Base-by-base conservation (phyloP, 78 protist genomes). In the Trichosphaerium sp. region DNA sequence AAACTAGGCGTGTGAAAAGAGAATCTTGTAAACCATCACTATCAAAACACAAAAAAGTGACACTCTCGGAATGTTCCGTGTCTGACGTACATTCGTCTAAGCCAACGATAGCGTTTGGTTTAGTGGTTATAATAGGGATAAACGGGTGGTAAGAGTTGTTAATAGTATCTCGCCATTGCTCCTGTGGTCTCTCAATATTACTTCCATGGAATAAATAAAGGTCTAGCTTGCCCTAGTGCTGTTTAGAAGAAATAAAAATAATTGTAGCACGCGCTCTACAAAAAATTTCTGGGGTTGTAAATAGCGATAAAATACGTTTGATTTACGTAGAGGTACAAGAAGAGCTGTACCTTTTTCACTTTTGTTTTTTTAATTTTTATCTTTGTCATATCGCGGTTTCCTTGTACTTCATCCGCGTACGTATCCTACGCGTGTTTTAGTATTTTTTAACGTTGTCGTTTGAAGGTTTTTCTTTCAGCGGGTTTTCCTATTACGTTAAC, bases 111-210 rank as follows among this genome's bases (percentile, higher is more conserved):
- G 76, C 43, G 74, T 87, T 83, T 23, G 87, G 91, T 68, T 88
- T 86, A 32, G 32, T 7, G n/a, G 14, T 34, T 32, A 88, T 42
- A 42, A 63, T 69, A 63, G 92, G 92, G 12, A 76, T 47, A 58
- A 88, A 88, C 47, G 87, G 69, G 41, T 28, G 40, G 68, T 84
- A 68, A 21, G 75, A 58, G 68, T 88, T 88, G 48, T 88, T 82
- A 25, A 81, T 38, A 44, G 69, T 69, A 29, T 67, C 73, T 41
- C 61, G 75, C 43, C 71, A 79, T 62, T 71, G 67, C 29, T 39
- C 55, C 58, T 79, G 85, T 28, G 85, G 85, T 40, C 71, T 57
- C n/a, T 29, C 47, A 25, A 69, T 79, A 57, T 70, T 69, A 23
- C 18, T 38, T 12, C 74, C 85, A 57, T 76, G 69, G 52, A 76